Percentiles rank a stretch among this genome's conserved stretches.
Evolutionary conservation across 1,284 basidiomycete genomes (phyloP).

Genomic region (Tremellales sp.): DNA sequence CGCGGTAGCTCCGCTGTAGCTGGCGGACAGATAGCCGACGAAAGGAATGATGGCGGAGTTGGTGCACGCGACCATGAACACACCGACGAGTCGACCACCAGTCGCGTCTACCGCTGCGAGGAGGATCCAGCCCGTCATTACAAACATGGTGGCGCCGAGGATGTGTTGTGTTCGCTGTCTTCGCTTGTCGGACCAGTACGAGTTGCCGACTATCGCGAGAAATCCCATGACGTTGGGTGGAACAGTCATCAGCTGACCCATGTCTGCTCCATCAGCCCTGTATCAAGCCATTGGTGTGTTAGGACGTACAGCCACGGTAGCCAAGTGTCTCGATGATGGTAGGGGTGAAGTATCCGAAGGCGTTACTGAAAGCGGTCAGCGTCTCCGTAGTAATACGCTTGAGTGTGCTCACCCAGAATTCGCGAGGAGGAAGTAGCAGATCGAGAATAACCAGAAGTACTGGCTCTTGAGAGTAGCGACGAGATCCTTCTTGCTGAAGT

Average conservation of each 20-base stretch:
- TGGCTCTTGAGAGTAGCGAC: conserved; percentile 21
- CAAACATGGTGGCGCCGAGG: conserved; percentile 19
- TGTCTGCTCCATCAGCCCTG: conserved; percentile 21
- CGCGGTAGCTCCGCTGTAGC: conserved; percentile 24
- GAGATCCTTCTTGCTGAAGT: conserved; percentile 30
- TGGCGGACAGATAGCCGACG: conserved; percentile 31
- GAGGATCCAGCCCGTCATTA: conserved; percentile 29
- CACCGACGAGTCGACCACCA: conserved; percentile 26
- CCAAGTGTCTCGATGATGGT: conserved; percentile 64
- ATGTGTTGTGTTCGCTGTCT: conserved; percentile 25
- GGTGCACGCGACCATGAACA: conserved; percentile 33
- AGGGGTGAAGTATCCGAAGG: conserved; percentile 59
- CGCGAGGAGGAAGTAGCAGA: not conserved
- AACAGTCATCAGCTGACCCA: conserved; percentile 60
- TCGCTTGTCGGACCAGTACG: conserved; percentile 61
- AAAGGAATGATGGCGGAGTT: conserved; percentile 32
- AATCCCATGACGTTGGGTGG: conserved; percentile 72
- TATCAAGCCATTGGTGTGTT: not conserved
- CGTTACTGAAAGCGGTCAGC: conserved; percentile 49
- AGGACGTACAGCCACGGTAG: conserved; percentile 43
- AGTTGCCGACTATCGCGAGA: conserved; percentile 58
- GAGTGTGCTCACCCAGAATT: conserved; percentile 56
- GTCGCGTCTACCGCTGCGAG: conserved; percentile 24
- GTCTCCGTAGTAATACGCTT: conserved; percentile 68
- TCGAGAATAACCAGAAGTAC: conserved; percentile 33